Percentiles rank a stretch among this genome's conserved stretches.
Evolutionary conservation across 495 filamentous ascomycete species (phyloP).

Genomic region (Trichoderma parareesei): DNA sequence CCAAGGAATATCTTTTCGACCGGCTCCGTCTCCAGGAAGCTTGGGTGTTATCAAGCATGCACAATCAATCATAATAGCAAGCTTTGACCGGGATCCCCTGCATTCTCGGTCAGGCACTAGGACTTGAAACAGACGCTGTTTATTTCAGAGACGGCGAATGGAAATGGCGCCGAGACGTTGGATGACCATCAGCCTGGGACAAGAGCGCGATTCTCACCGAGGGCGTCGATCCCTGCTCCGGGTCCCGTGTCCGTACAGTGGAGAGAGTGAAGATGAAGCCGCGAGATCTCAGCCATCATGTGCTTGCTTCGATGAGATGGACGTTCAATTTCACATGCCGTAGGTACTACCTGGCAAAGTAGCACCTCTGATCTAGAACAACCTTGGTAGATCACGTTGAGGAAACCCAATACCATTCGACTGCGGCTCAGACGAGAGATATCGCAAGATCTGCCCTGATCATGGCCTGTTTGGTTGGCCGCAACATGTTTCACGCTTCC

Average conservation of each 20-base stretch:
- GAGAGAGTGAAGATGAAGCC: neutral
- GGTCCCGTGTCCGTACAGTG: neutral
- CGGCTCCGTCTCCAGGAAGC: neutral
- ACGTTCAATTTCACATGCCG: no score
- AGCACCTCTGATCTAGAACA: no score
- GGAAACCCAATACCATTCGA: neutral
- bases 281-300: neutral
- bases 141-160: neutral
- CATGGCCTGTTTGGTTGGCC: neutral
- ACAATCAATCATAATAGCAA: neutral
- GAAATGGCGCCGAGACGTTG: neutral
- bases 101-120: neutral
- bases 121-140: constrained; percentile 5
- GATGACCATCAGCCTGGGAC: neutral
- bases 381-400: no score
- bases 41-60: neutral
- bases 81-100: neutral
- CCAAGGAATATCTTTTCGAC: neutral
- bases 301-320: neutral
- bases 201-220: neutral
- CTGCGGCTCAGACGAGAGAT: no score
- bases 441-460: no score
- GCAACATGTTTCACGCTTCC: neutral
- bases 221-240: neutral
- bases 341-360: neutral